A percentile compares a stretch with the other conserved stretches of the same genome.
These are phyloP conservation scores for Talaromyces proteolyticus DNA, from an alignment of 495 filamentous ascomycete genomes.

Conservation along the genomic window DNA sequence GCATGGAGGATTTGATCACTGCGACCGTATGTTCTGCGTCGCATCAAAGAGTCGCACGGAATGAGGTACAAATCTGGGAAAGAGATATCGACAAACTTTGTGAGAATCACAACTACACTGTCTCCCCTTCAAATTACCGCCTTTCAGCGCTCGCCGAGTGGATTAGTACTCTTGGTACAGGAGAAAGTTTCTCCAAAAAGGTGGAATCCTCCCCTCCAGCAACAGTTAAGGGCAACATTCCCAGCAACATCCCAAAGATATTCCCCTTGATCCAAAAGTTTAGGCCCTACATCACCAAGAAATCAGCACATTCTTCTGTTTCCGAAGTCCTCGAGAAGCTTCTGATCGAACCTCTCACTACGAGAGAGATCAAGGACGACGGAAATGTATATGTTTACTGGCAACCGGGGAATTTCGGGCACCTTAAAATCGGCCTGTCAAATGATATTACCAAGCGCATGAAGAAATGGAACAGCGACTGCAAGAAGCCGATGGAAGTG, in stretches of 20 bases:
- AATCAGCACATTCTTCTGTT: neutral
- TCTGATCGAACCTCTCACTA: conserved; percentile 3
- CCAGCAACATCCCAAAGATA: neutral
- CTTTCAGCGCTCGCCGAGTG: conserved; percentile 5
- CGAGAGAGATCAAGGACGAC: conserved; percentile 5
- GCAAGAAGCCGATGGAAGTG: conserved; percentile 7
- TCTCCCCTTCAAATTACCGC: conserved; percentile 1
- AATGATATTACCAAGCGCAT: conserved; percentile 3
- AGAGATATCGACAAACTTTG: conserved; percentile 6
- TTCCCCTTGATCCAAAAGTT: neutral
- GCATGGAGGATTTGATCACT: neutral
- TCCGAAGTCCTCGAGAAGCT: conserved; percentile 8
- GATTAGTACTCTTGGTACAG: neutral
- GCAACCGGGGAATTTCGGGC: conserved; percentile 13
- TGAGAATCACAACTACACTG: neutral
- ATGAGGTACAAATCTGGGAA: conserved; percentile 7
- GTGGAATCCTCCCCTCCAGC: neutral
- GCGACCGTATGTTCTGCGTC: neutral
- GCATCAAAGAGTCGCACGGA: conserved; percentile 5
- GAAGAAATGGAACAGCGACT: conserved; percentile 9
- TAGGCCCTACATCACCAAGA: conserved; percentile 2
- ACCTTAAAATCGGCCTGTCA: conserved; percentile 13
- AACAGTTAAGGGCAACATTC: neutral
- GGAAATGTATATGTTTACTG: conserved; percentile 16
- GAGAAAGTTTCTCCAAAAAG: neutral